Conservation (phyloP, 495 filamentous ascomycete genomes). For the Penicillium diatomitis region DNA sequence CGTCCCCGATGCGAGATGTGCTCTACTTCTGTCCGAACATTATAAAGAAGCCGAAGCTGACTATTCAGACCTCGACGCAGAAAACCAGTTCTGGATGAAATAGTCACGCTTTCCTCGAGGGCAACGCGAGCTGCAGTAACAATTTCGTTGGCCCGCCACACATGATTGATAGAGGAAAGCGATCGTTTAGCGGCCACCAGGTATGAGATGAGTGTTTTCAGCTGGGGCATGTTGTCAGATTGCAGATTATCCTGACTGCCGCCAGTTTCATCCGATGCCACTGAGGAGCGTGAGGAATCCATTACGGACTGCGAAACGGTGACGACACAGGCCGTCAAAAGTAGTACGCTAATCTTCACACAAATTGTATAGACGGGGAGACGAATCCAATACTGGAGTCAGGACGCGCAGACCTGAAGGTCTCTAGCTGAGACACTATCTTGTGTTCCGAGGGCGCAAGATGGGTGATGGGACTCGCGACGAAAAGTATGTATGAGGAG, state of each 20-base stretch:
- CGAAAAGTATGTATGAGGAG: too few relatives aligned
- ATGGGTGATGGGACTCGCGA: too few relatives aligned
- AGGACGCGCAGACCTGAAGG: too few relatives aligned
- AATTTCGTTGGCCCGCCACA: slow-evolving; percentile 81
- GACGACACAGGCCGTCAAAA: too few relatives aligned
- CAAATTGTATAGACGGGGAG: too few relatives aligned
- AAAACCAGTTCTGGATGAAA: slow-evolving; percentile 69
- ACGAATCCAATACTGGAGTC: too few relatives aligned
- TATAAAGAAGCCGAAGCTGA: slow-evolving; percentile 60
- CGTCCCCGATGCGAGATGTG: slow-evolving; percentile 41
- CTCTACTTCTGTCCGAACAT: slow-evolving; percentile 54
- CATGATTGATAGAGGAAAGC: slow-evolving; percentile 74
- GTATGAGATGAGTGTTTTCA: slow-evolving; percentile 70
- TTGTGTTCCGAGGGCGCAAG: too few relatives aligned
- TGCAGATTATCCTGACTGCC: neutral
- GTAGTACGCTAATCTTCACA: too few relatives aligned
- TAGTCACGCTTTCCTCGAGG: slow-evolving; percentile 70
- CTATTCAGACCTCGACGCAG: slow-evolving; percentile 62
- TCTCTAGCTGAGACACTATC: too few relatives aligned
- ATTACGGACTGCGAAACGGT: neutral
- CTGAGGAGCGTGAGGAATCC: neutral
- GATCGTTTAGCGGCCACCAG: slow-evolving; percentile 86
- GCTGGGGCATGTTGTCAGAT: slow-evolving; percentile 6
- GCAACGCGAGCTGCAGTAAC: slow-evolving; percentile 65
- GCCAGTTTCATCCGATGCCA: neutral